Base-by-base conservation (phyloP, 2,329 filamentous ascomycete genomes). In the Pseudocercospora pini-densiflorae region DNA sequence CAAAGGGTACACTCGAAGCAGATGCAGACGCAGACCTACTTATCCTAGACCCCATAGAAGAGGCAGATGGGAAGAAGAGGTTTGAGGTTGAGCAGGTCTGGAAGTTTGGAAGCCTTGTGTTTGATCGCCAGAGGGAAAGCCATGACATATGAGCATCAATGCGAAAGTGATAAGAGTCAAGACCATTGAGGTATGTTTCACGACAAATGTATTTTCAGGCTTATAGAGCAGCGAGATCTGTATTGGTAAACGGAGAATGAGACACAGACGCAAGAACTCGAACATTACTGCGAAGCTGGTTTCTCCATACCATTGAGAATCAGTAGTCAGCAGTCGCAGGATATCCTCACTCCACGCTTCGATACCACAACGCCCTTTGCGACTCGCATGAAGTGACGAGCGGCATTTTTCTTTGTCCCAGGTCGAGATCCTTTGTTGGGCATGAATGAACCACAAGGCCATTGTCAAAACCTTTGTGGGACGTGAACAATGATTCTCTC, bases 41-140 rank as follows among this genome's bases (percentile, higher is more conserved):
- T 40, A 85, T 94, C 19, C 79, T 94, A 40, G 74, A 77, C 31
- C 85, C 90, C 64, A 80, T 82, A 14, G 77, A 80, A 23, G 79
- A 76, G 55, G 79, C 70, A 8, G 79, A 79, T 49, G 84, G 83
- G 10, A 76, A 72, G 45, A 82, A 79, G 68, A 84, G 83, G 65
- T 79, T 94, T 47, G 81, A 85, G 10, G 83, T 93, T n/a, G 89
- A 92, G 66, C 87, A 92, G 78, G 90, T 93, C 21, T 93, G 90
- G 91, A 93, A 93, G 79, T 92, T 92, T 81, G 91, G 91, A 5
- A 79, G 79, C 40, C 81, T 83, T 70, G 84, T 90, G 23, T 68
- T 68, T 45, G 68, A 71, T 49, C 54, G 54, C 40, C 47, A 67
- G 23, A 19, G 67, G 21, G 24, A 58, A 19, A 60, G 19, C n/a